Conservation (phyloP, 2,329 filamentous ascomycete genomes). For the Verticillium klebahnii region DNA sequence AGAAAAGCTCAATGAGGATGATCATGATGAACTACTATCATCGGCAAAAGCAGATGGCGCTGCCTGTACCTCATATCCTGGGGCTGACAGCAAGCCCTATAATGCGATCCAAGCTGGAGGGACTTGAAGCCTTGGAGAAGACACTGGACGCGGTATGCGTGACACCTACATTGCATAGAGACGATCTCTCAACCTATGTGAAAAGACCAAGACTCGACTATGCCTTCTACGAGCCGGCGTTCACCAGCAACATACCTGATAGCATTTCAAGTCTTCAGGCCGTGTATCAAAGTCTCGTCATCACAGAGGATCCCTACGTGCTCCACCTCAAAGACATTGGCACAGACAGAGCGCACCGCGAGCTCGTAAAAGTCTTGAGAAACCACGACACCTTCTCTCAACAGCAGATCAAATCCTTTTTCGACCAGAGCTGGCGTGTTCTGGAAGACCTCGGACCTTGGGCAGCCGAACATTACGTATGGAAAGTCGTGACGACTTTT, state of each 20-base stretch:
- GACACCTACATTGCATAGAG: slow-evolving; percentile 63
- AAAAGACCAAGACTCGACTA: slow-evolving; percentile 57
- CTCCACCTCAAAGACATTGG: slow-evolving; percentile 37
- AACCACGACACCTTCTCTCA: slow-evolving; percentile 46
- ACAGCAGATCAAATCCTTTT: slow-evolving; percentile 52
- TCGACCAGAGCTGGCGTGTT: slow-evolving; percentile 44
- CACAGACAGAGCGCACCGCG: slow-evolving; percentile 32
- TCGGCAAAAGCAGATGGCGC: slow-evolving; percentile 30
- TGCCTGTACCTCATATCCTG: slow-evolving; percentile 59
- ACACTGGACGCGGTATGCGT: slow-evolving; percentile 67
- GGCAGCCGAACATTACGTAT: slow-evolving; percentile 65
- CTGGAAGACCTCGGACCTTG: slow-evolving; percentile 58
- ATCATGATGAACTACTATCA: slow-evolving; percentile 75
- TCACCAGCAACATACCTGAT: slow-evolving; percentile 19
- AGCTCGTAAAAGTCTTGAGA: slow-evolving; percentile 32
- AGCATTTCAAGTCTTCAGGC: slow-evolving; percentile 37
- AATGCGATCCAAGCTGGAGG: slow-evolving; percentile 50
- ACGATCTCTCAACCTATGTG: slow-evolving; percentile 64
- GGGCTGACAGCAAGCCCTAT: slow-evolving; percentile 80
- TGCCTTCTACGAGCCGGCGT: slow-evolving; percentile 23
- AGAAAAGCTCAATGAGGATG: slow-evolving; percentile 57
- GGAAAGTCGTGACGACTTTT: slow-evolving; percentile 36
- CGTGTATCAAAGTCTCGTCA: slow-evolving; percentile 42
- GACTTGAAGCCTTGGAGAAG: slow-evolving; percentile 58
- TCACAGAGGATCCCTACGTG: slow-evolving; percentile 58